phyloP scores from a whole-genome alignment of 495 filamentous ascomycete species.

The Lindgomyces ingoldianus region DNA sequence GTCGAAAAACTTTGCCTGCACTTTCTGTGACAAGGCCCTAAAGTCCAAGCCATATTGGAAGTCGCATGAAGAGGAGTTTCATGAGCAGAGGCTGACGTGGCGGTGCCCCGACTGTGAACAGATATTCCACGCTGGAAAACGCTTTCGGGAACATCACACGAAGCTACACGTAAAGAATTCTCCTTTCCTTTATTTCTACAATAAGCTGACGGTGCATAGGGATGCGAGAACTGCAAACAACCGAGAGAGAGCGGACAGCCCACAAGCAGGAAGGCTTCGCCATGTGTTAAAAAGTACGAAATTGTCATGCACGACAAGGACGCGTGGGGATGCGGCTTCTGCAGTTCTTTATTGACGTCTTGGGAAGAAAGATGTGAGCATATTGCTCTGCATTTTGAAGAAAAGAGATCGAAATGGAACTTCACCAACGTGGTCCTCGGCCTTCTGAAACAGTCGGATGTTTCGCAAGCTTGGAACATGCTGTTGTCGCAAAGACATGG shows the following conservation, averaged over 20 bases:
- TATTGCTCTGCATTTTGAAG: slow-evolving; percentile 38
- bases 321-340: slow-evolving; percentile 42
- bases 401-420: slow-evolving; percentile 37
- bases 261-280: slow-evolving; percentile 35
- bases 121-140: slow-evolving; percentile 36
- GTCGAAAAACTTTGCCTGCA: slow-evolving; percentile 38
- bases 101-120: slow-evolving; percentile 39
- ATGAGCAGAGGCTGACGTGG: slow-evolving; percentile 37
- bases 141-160: slow-evolving; percentile 39
- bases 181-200: neutral
- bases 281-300: slow-evolving; percentile 35
- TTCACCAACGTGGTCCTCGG: slow-evolving; percentile 38
- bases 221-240: slow-evolving; percentile 37
- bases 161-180: slow-evolving; percentile 26
- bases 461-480: slow-evolving; percentile 29
- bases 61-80: slow-evolving; percentile 39
- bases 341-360: slow-evolving; percentile 21
- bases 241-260: slow-evolving; percentile 30
- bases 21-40: slow-evolving; percentile 37
- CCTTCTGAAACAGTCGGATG: slow-evolving; percentile 35
- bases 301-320: slow-evolving; percentile 37
- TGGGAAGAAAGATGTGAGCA: slow-evolving; percentile 41
- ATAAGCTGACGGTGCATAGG: slow-evolving; percentile 14
- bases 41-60: slow-evolving; percentile 41
- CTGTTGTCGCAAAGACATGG: slow-evolving; percentile 30